Evolutionary conservation across 2,329 filamentous ascomycete genomes (phyloP).

Genomic region (Stachybotrys elegans): DNA sequence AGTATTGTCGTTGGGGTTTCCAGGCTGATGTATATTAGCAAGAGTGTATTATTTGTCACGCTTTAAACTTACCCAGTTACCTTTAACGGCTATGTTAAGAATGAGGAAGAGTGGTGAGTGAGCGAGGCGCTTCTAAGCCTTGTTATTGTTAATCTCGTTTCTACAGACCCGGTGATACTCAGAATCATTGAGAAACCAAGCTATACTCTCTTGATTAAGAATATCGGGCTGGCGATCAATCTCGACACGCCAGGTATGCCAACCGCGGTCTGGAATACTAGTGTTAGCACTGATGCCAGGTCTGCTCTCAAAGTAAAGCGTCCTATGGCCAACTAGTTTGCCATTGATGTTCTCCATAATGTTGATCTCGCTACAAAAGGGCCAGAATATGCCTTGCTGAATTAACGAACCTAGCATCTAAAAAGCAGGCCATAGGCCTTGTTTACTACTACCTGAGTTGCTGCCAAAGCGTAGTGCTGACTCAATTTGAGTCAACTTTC

Average conservation of each 20-base stretch:
- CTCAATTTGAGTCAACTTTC: background rate
- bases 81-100: background rate
- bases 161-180: constrained; percentile 19
- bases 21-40: background rate
- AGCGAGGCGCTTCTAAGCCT: background rate
- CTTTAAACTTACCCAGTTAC: background rate
- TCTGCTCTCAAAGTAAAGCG: background rate
- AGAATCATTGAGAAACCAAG: constrained; percentile 34
- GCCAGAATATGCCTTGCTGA: background rate
- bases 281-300: constrained; percentile 12
- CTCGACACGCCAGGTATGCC: constrained; percentile 36
- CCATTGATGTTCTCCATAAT: constrained; percentile 1
- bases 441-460: background rate
- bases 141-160: background rate
- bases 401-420: background rate
- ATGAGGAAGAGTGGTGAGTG: background rate
- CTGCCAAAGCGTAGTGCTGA: background rate
- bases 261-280: constrained; percentile 25
- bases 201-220: constrained; percentile 35
- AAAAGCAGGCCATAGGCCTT: constrained; percentile 1
- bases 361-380: background rate
- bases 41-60: background rate
- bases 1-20: background rate
- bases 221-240: constrained; percentile 35
- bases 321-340: background rate